Percentiles rank a stretch among this genome's conserved stretches.
Conservation (phyloP, 345 rosid species). For the Gossypium australe region DNA sequence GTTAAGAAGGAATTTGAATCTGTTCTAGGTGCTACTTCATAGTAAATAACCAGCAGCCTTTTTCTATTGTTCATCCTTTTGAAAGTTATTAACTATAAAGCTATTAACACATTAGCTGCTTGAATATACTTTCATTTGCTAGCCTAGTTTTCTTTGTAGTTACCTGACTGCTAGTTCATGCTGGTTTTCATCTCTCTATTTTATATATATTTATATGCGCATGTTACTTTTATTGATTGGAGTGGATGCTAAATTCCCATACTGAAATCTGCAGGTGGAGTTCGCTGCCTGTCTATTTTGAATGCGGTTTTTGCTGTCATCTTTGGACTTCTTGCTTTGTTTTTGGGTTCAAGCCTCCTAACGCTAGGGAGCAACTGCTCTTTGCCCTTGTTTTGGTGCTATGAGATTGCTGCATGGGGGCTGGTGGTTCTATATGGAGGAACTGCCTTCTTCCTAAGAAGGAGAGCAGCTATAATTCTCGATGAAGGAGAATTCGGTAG, state of each 20-base stretch:
- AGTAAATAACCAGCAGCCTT: background rate
- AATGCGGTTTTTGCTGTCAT: conserved; percentile 62
- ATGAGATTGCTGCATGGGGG: conserved; percentile 84
- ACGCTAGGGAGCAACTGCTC: conserved; percentile 91
- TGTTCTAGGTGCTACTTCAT: background rate
- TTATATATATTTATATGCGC: background rate
- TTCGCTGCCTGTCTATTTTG: conserved; percentile 76
- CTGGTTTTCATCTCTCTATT: background rate
- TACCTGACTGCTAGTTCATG: too few species aligned
- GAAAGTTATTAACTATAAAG: background rate
- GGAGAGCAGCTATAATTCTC: conserved; percentile 61
- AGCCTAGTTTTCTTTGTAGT: background rate
- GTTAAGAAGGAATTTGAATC: background rate
- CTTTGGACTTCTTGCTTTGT: conserved; percentile 75
- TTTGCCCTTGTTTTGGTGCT: conserved; percentile 88
- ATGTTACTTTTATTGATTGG: background rate
- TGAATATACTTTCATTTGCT: background rate
- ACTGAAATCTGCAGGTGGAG: conserved; percentile 57
- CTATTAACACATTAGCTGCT: background rate
- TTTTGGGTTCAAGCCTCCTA: conserved; percentile 89
- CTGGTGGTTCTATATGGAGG: conserved; percentile 66
- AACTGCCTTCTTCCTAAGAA: conserved; percentile 65
- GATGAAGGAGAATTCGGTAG: conserved; percentile 63
- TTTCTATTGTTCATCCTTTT: background rate
- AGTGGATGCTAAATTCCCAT: conserved; percentile 4